Base-by-base conservation (phyloP, 2,329 filamentous ascomycete genomes). In the Talaromyces marneffei region DNA sequence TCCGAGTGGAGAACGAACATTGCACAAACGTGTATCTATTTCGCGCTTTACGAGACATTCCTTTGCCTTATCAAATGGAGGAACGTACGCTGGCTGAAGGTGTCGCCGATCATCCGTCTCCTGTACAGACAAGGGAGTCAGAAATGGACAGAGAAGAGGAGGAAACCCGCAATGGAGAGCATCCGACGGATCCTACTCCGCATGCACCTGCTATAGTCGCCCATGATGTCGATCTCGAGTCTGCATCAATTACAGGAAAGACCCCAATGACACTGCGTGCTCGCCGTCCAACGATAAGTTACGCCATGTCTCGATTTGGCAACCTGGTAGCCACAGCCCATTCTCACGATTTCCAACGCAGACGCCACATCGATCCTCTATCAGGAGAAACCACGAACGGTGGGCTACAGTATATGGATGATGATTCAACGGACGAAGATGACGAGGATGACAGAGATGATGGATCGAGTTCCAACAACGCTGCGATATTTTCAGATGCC, bases 1-100 rank as follows among this genome's bases (percentile, higher is more conserved):
- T 99, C 73, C 90, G 94, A 42, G 92, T 99, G 27, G 94, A 99
- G 75, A 99, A 99, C 74, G 94, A 99, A 70, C 94, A 99, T 76
- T 96, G 92, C 76, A 87, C 89, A 60, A 96, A 97, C 68, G 93
- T 99, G 2, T 85, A 87, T 18, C 87, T 91, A 66, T 95, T 95
- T 82, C 92, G 95, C 65, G 94, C 94, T 3, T 91, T 88, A 2
- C 84, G 93, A 60, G 92, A 97, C 69, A 84, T 96, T 0, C 91
- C 91, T 0, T 81, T 97, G 0, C 93, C 93, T 0, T 97, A 97
- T 72, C 82, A 85, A 12, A 54, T 83, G 25, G 61, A 63, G 25
- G 57, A 62, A 18, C 42, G 23, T n/a, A 40, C 42, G 37, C 55
- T 62, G 6, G 52, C 59, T 9, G 59, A 66, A 52, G 48, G 62